phyloP scores from a whole-genome alignment of 2,329 filamentous ascomycete species.

The Claviceps capensis region DNA sequence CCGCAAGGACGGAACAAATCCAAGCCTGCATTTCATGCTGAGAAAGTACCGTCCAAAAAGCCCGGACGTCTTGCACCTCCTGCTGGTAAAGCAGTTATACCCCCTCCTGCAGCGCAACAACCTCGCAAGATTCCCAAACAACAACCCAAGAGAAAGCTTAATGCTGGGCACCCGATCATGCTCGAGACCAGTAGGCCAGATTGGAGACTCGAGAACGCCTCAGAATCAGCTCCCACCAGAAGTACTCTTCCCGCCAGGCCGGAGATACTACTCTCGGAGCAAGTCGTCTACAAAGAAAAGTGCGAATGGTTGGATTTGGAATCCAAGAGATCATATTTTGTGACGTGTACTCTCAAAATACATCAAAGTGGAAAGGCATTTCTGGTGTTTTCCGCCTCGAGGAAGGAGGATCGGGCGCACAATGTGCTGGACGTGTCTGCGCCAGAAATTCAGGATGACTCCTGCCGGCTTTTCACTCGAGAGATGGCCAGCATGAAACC shows the following conservation, averaged over 20 bases:
- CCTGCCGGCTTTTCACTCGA: constrained; percentile 10
- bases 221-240: not conserved
- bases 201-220: not conserved
- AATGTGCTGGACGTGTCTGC: constrained; percentile 11
- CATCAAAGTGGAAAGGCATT: constrained; percentile 7
- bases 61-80: constrained; percentile 3
- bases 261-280: constrained; percentile 3
- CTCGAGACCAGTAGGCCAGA: not conserved
- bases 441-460: constrained; percentile 9
- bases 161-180: not conserved
- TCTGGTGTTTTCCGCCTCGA: constrained; percentile 9
- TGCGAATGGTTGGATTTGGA: constrained; percentile 9
- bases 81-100: not conserved
- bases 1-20: not conserved
- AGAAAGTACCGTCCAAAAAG: not conserved
- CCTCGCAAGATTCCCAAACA: not conserved
- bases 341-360: constrained; percentile 10
- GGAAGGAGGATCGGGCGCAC: constrained; percentile 7
- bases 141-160: not conserved
- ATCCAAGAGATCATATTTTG: constrained; percentile 1
- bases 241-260: not conserved
- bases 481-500: not conserved
- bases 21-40: not conserved
- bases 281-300: constrained; percentile 8
- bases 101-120: not conserved